Percentiles rank a stretch among this genome's conserved stretches.
phyloP scores from a whole-genome alignment of 176 grass and related monocot species.

The Poa pratensis region DNA sequence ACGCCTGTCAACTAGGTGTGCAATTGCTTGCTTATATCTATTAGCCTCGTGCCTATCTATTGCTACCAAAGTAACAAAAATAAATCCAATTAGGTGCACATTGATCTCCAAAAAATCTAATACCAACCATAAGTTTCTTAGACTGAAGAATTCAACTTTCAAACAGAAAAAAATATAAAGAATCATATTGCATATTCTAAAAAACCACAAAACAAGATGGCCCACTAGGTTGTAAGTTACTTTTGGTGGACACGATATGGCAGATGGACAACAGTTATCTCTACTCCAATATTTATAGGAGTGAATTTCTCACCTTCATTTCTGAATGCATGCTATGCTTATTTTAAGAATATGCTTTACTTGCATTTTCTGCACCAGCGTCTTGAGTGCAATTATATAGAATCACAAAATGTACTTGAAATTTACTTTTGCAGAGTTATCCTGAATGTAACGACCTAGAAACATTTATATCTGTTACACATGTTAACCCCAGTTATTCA shows the following conservation, averaged over 20 bases:
- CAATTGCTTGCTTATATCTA: background rate
- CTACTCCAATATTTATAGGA: slow-evolving; percentile 9
- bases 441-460: background rate
- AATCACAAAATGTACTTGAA: background rate
- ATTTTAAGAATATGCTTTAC: background rate
- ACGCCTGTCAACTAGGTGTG: background rate
- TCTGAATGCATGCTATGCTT: background rate
- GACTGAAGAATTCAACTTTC: background rate
- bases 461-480: slow-evolving; percentile 15
- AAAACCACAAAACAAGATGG: slow-evolving; percentile 8
- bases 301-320: slow-evolving; percentile 10
- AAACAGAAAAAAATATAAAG: background rate
- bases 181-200: slow-evolving; percentile 1
- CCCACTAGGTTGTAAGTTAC: background rate
- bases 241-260: background rate
- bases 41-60: background rate
- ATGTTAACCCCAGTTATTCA: slow-evolving; percentile 18
- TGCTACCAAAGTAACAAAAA: background rate
- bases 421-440: background rate
- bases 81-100: slow-evolving; percentile 9
- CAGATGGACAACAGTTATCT: background rate
- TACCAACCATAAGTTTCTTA: background rate
- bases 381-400: background rate
- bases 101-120: background rate
- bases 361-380: background rate